Conservation (phyloP, 257 asterid species). For the Rehmannia glutinosa region DNA sequence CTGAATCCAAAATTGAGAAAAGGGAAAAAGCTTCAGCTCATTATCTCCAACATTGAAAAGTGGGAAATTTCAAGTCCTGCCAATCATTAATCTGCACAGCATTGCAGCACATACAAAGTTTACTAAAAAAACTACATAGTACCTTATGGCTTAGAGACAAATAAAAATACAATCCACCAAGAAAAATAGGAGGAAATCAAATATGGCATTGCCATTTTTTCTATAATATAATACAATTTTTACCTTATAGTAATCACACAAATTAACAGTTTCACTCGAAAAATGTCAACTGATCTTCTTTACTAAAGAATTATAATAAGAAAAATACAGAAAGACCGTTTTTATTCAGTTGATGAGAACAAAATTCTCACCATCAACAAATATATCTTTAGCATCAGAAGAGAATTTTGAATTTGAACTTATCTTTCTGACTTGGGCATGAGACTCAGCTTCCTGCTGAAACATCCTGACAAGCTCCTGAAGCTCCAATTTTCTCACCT, state of each 20-base stretch:
- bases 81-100: too few relatives aligned
- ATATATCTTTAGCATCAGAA: neutral
- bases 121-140: too few relatives aligned
- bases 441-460: constrained; percentile 41
- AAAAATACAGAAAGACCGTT: neutral
- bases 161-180: too few relatives aligned
- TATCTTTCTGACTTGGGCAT: constrained; percentile 37
- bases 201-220: neutral
- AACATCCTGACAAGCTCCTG: constrained; percentile 35
- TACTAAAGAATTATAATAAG: neutral
- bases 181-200: too few relatives aligned
- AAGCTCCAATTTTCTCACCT: constrained; percentile 38
- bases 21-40: too few relatives aligned
- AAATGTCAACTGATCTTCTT: neutral
- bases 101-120: too few relatives aligned
- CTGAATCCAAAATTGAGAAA: too few relatives aligned
- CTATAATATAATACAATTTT: neutral
- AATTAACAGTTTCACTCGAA: neutral
- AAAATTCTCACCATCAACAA: constrained; percentile 13
- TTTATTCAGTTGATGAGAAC: constrained; percentile 4
- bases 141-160: too few relatives aligned
- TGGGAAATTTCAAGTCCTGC: too few relatives aligned
- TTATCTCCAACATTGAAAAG: too few relatives aligned
- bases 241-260: neutral
- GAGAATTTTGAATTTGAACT: neutral